Evolutionary conservation across 805 yeast species (phyloP).

Genomic region (Yamadazyma insecticola): DNA sequence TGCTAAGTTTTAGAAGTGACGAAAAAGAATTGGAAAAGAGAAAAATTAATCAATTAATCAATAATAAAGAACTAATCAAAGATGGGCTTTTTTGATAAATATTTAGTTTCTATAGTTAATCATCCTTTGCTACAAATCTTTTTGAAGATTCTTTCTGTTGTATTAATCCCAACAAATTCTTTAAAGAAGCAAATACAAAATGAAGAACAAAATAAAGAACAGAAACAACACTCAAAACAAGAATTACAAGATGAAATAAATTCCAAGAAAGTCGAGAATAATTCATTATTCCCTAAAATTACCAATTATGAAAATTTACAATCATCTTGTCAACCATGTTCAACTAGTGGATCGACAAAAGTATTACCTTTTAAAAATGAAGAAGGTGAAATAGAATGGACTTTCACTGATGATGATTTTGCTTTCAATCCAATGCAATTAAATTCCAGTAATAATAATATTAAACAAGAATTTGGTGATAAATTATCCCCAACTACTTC

Average conservation of each 20-base stretch:
- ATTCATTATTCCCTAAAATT: slow-evolving; percentile 4
- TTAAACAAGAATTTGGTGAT: no score
- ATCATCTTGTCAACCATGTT: slow-evolving; percentile 33
- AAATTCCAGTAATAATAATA: no score
- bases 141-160: no score
- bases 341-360: slow-evolving; percentile 46
- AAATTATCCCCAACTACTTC: slow-evolving; percentile 37
- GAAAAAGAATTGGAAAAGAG: no score
- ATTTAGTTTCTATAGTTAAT: no score
- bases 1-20: no score
- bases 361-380: slow-evolving; percentile 48
- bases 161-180: no score
- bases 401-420: slow-evolving; percentile 42
- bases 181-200: neutral
- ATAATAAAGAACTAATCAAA: no score
- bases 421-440: slow-evolving; percentile 13
- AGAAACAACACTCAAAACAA: neutral
- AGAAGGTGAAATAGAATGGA: slow-evolving; percentile 57
- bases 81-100: no score
- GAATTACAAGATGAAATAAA: neutral
- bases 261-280: neutral
- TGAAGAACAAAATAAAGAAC: neutral
- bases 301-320: slow-evolving; percentile 1
- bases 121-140: no score
- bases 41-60: no score